Evolutionary conservation across 2,329 filamentous ascomycete species (phyloP).

Genomic region (Exophiala sideris): DNA sequence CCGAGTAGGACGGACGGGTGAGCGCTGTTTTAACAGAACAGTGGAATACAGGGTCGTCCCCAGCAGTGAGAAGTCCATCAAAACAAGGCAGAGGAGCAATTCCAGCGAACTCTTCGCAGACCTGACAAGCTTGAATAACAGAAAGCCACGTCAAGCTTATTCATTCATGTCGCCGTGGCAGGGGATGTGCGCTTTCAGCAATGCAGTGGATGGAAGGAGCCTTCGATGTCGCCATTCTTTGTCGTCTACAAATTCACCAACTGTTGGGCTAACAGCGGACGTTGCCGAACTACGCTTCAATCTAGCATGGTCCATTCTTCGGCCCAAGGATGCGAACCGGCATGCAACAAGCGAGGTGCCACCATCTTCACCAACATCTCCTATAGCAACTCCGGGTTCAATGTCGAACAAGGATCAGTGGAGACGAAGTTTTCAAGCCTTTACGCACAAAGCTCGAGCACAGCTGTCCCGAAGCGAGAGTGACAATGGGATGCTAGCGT

Average conservation of each 20-base stretch:
- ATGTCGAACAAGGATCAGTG: constrained; percentile 23
- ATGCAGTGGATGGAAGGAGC: constrained; percentile 69
- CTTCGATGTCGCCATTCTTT: constrained; percentile 73
- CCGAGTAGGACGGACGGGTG: constrained; percentile 18
- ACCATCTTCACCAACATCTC: neutral
- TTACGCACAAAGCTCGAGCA: constrained; percentile 22
- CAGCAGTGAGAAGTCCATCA: constrained; percentile 2
- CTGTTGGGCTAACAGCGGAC: constrained; percentile 32
- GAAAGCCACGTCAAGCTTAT: constrained; percentile 19
- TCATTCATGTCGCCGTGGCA: constrained; percentile 82
- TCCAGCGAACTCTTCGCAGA: constrained; percentile 11
- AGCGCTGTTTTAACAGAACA: constrained; percentile 20
- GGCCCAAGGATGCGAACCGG: constrained; percentile 20
- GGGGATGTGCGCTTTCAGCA: constrained; percentile 79
- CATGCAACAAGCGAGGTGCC: constrained; percentile 9
- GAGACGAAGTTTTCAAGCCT: constrained; percentile 25
- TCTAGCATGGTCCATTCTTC: constrained; percentile 46
- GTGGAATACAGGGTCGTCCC: constrained; percentile 15
- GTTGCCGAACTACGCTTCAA: constrained; percentile 91
- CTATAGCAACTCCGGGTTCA: neutral
- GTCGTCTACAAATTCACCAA: constrained; percentile 33
- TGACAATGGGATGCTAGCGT: neutral
- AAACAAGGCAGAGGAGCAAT: constrained; percentile 11
- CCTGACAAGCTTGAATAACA: neutral
- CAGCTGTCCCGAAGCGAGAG: constrained; percentile 13